Evolutionary conservation across 225 moss, liverwort and hornwort species (phyloP).

Genomic region (Sphagnum tenellum): DNA sequence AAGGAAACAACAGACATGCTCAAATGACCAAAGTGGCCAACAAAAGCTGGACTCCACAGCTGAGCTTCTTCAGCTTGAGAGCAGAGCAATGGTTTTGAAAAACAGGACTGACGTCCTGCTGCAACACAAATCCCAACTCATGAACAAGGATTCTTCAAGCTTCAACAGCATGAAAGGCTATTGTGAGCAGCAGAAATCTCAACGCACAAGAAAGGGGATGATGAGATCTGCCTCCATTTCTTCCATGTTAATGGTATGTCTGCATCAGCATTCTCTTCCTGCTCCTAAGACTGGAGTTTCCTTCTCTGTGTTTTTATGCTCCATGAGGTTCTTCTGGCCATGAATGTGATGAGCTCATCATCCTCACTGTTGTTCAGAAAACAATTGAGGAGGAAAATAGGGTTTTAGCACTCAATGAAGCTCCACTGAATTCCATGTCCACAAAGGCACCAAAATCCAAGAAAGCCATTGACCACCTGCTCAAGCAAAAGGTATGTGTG

Average conservation of each 20-base stretch:
- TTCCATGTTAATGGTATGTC: slow-evolving; percentile 1
- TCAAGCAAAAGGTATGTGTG: slow-evolving; percentile 30
- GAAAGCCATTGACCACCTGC: slow-evolving; percentile 34
- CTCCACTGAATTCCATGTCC: slow-evolving; percentile 11
- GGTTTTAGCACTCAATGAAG: slow-evolving; percentile 11
- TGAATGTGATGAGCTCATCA: no score
- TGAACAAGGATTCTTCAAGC: neutral
- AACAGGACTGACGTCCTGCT: slow-evolving; percentile 50
- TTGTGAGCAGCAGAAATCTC: slow-evolving; percentile 24
- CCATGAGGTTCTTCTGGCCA: no score
- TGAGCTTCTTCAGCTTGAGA: slow-evolving; percentile 34
- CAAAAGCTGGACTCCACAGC: slow-evolving; percentile 12
- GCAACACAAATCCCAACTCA: slow-evolving; percentile 29
- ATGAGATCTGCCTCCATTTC: neutral
- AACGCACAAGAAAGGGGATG: no score
- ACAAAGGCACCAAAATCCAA: slow-evolving; percentile 12
- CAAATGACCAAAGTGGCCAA: slow-evolving; percentile 18
- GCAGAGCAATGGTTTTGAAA: slow-evolving; percentile 50
- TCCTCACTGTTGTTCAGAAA: slow-evolving; percentile 13
- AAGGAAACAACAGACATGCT: slow-evolving; percentile 17
- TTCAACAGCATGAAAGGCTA: neutral
- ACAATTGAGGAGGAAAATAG: slow-evolving; percentile 16
- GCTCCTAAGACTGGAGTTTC: no score
- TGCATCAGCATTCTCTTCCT: neutral
- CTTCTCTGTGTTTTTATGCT: no score